Base-by-base conservation (phyloP, 768 basidiomycete species). In the Termitomyces sp. region DNA sequence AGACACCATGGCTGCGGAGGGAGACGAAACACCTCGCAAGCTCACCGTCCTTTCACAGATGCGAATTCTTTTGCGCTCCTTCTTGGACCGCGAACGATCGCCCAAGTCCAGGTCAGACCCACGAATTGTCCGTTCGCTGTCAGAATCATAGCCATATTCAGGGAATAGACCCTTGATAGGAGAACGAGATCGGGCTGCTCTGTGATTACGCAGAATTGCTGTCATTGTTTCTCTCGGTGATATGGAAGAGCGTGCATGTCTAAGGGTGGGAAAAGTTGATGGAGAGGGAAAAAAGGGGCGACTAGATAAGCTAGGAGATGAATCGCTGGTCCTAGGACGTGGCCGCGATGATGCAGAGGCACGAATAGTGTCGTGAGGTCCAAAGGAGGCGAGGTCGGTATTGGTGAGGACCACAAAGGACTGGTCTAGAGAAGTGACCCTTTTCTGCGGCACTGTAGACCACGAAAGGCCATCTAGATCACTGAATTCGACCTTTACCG, bases 381-480 rank as follows among this genome's bases (percentile, higher is more conserved):
- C 59, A 60, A 72, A 71, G 5, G 67, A 63, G 21, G 67, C 67
- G 25, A 74, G 67, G 55, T 75, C 75, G 10, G 69, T 57, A 44
- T 70, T 71, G 25, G 76, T 71, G 40, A 77, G 72, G 12, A 76
- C 64, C 2, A 67, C 62, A 30, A 72, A 74, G 4, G 66, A 60
- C 45, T 58, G 61, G 5, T 51, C 57, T 16, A 52, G 46, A n/a
- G 46, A 42, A 34, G 50, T 40, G 3, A 57, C 34, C 23, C 49
- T 40, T 40, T 41, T 25, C 40, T 50, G 52, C 23, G 28, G 55
- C 30, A n/a, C 50, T 21, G 44, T 16, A 12, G 16, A 21, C 83
- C 82, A 82, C 37, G 76, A 73, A 35, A 82, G 67, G 0, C 84
- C 84, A 54, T 85, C 84, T 16, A 85, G 74, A 66, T 85, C 84